These are phyloP conservation scores for Casuarina cunninghamiana DNA, from an alignment of 306 rosid species.

Conservation along the genomic window DNA sequence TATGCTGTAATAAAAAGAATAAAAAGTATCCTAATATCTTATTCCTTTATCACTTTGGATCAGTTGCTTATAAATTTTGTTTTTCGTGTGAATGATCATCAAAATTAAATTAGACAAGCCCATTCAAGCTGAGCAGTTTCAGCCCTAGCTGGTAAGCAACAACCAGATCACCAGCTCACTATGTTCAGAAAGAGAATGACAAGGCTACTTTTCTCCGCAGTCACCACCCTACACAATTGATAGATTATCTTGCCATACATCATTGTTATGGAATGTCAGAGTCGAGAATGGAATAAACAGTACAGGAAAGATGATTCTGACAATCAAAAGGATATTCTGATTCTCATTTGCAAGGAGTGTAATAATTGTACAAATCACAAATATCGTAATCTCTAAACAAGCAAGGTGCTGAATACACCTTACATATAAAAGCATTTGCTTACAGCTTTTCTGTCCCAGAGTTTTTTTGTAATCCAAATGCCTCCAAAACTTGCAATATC, in stretches of 20 bases:
- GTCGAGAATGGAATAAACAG: background rate
- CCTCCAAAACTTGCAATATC: conserved; percentile 27
- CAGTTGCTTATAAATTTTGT: background rate
- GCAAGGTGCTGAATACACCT: conserved; percentile 36
- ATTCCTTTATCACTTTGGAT: conserved; percentile 2
- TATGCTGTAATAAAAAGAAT: conserved; percentile 6
- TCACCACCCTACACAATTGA: background rate
- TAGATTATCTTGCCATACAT: background rate
- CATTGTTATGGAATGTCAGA: background rate
- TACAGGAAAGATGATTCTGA: background rate
- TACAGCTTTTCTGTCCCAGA: conserved; percentile 39
- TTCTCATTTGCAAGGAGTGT: background rate
- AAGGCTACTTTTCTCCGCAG: background rate
- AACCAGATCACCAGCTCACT: background rate
- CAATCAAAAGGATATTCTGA: background rate
- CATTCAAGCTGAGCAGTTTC: background rate
- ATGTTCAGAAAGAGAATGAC: background rate
- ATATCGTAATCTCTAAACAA: conserved; percentile 12
- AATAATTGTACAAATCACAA: background rate
- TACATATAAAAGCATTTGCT: conserved; percentile 36
- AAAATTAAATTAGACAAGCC: background rate
- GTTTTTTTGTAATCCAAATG: conserved; percentile 25
- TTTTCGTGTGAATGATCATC: background rate
- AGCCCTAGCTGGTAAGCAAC: background rate
- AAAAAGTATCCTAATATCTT: conserved; percentile 7